phyloP scores from a whole-genome alignment of 768 basidiomycete species.

The Cantharellus anzutake region DNA sequence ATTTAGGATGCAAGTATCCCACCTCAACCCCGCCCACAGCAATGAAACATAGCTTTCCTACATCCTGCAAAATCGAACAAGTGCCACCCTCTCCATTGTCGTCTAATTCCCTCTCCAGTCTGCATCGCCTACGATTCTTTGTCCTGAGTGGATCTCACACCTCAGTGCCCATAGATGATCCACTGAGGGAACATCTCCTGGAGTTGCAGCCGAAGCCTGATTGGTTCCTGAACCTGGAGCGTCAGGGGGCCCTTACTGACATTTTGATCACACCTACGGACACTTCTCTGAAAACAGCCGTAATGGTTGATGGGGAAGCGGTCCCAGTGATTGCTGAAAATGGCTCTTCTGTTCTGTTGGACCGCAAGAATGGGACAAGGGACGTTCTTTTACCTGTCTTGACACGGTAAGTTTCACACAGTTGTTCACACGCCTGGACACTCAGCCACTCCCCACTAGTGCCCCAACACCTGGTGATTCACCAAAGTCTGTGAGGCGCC shows the following conservation, averaged over 20 bases:
- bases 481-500: not conserved
- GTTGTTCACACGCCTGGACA: too few species aligned
- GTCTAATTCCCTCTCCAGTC: slow-evolving; percentile 42
- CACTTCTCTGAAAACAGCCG: too few species aligned
- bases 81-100: slow-evolving; percentile 57
- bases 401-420: too few species aligned
- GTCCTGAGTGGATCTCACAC: slow-evolving; percentile 7
- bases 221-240: slow-evolving; percentile 51
- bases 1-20: not conserved
- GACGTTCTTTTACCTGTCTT: too few species aligned
- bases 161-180: slow-evolving; percentile 45
- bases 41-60: slow-evolving; percentile 25
- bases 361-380: too few species aligned
- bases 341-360: too few species aligned
- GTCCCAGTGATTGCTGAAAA: too few species aligned
- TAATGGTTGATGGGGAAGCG: too few species aligned
- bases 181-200: slow-evolving; percentile 51
- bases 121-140: slow-evolving; percentile 65
- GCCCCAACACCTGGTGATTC: too few species aligned
- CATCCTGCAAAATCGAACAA: slow-evolving; percentile 44
- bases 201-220: slow-evolving; percentile 41
- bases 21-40: slow-evolving; percentile 9
- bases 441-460: too few species aligned
- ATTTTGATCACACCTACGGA: slow-evolving; percentile 30
- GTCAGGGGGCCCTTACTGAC: slow-evolving; percentile 35